Base-by-base conservation (phyloP, 352 stramenopile species). In the Paralagenidium karlingii region DNA sequence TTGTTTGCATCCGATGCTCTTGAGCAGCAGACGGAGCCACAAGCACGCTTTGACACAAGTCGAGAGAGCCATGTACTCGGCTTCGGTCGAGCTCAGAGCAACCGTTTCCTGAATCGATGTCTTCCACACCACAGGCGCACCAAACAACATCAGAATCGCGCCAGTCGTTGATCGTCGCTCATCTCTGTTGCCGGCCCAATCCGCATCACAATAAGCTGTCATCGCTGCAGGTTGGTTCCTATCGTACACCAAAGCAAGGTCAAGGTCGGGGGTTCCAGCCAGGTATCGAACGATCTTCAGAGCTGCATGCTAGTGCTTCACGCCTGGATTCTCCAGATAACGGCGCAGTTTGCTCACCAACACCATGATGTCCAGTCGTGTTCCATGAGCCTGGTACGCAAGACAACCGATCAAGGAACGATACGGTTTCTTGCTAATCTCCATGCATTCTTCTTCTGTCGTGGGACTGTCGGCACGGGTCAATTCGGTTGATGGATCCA, bases 21-120 rank as follows among this genome's bases (percentile, higher is more conserved):
- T 27, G 10, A 60, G 16, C 2, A 28, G 20, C 2, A 16, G 27
- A 16, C 38, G 27, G 6, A 48, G 24, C 45, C 49, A 58, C 18
- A 56, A 18, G 10, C 34, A 32, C 16, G 51, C 54, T 26, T 63
- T 47, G 1, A 47, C 22, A 20, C 41, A 58, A 5, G 45, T 32
- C 33, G 22, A 45, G 13, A 63, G 25, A 13, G 37, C 45, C 45
- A 59, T 55, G 40, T 55, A 59, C 33, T 63, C 45, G 8, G 45
- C 50, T 38, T 59, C 45, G 22, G 49, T 49, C 18, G 42, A 47
- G 24, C 46, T 60, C 1, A 63, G 34, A 9, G 40, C 36, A 3
- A 57, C 45, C 2, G 40, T 57, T 24, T 46, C 49, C 40, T 60
- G 51, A 20, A 49, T 52, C 0, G 37, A 37, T 20, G 43, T 42